Evolutionary conservation across 441 rosid species (phyloP), one percentile per base, ranked within the genome.

Genomic region (Adansonia madagascariensis): DNA sequence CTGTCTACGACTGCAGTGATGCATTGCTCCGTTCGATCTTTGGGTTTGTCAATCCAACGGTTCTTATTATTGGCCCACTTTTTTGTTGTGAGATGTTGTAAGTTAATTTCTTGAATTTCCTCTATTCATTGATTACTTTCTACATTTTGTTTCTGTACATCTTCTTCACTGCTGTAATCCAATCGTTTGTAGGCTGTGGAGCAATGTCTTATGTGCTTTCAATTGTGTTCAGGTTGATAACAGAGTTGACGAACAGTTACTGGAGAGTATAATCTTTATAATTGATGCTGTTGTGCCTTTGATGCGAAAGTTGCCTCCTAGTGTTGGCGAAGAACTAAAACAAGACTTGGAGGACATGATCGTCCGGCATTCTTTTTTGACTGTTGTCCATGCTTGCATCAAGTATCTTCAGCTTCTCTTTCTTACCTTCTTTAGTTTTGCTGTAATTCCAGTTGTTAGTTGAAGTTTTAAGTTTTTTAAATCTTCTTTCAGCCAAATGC

Each of bases 321-420:
- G 79, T 85, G 89, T 94, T 76, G 82, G 83, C 67, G 99, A 97
- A 82, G 99, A 97, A 88, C 91, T 97, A 73, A 91, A 92, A 81
- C 98, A 93, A 87, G 99, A 97, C 84, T 84, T 97, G 87, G 93
- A 92, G 88, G 86, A 94, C 77, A 97, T 93, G 98, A 93, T 97
- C 73, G 91, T 92, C 82, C 97, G 95, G 9, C 98, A 94, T 88
- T 91, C 99, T 39, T 97, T 97, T 87, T 85, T 97, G 85, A 90
- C 98, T 46, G 98, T 97, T 81, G 99, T 93, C 80, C 99, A 97
- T 84, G 98, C 99, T 66, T 93, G 98, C 89, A 89, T 97, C 85
- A 94, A 91, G 99, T 97, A 93, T 85, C 75, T 82, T 74, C 65
- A 76, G 62, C 71, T 65, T 77, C 75, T 61, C 75, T 75, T 4